Evolutionary conservation across 2,329 filamentous ascomycete species (phyloP).

Genomic region (Sordariomycetes sp.): DNA sequence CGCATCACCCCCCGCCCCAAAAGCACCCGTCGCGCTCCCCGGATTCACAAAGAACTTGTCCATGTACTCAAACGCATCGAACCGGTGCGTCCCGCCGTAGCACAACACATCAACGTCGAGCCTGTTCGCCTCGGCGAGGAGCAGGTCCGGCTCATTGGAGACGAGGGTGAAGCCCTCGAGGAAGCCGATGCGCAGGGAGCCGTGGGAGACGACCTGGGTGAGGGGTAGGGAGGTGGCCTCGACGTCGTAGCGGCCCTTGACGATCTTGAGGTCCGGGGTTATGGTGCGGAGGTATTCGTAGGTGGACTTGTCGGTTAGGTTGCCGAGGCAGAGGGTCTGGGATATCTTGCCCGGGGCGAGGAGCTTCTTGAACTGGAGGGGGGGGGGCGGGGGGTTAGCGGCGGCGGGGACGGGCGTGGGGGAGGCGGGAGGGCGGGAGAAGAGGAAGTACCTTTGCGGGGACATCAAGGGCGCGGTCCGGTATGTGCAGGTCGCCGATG

Average conservation of each 20-base stretch:
- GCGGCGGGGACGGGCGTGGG: slow-evolving; percentile 31
- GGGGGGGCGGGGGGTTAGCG: neutral
- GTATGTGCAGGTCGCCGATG: slow-evolving; percentile 88
- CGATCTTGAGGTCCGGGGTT: slow-evolving; percentile 58
- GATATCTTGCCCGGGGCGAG: slow-evolving; percentile 73
- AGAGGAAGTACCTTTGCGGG: slow-evolving; percentile 58
- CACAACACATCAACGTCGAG: slow-evolving; percentile 57
- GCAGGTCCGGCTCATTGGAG: slow-evolving; percentile 51
- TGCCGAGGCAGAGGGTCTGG: slow-evolving; percentile 68
- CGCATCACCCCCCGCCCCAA: slow-evolving; percentile 39
- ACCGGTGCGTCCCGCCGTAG: slow-evolving; percentile 55
- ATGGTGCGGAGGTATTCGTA: slow-evolving; percentile 70
- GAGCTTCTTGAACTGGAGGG: slow-evolving; percentile 65
- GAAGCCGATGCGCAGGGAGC: slow-evolving; percentile 51
- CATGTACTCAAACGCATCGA: slow-evolving; percentile 62
- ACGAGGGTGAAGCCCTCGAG: slow-evolving; percentile 57
- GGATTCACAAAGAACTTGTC: slow-evolving; percentile 64
- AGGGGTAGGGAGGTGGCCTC: slow-evolving; percentile 53
- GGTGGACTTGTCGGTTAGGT: slow-evolving; percentile 66
- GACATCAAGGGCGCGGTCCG: slow-evolving; percentile 81
- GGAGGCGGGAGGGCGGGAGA: neutral
- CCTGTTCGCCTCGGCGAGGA: slow-evolving; percentile 54
- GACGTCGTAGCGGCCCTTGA: slow-evolving; percentile 54
- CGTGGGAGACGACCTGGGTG: slow-evolving; percentile 53
- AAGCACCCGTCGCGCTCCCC: slow-evolving; percentile 52